These are phyloP conservation scores for Trichoderma virens DNA, from an alignment of 495 filamentous ascomycete genomes.

Conservation along the genomic window DNA sequence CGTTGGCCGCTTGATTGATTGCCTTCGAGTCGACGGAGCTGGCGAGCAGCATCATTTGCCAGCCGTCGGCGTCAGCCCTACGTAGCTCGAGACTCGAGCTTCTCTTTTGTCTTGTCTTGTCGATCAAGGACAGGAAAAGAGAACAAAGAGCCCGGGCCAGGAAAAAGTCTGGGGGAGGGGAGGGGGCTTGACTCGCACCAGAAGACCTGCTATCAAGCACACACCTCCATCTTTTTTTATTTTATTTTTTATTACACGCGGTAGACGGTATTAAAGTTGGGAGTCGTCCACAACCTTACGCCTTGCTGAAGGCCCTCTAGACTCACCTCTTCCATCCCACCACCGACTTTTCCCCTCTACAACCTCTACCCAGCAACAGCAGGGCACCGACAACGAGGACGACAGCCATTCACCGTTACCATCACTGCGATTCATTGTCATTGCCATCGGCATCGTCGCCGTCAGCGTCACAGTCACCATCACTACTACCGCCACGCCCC, in stretches of 20 bases:
- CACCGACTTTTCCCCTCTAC: neutral
- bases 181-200: constrained; percentile 6
- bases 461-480: neutral
- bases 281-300: neutral
- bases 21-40: neutral
- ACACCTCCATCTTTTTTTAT: too few species aligned
- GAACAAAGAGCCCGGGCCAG: neutral
- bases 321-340: neutral
- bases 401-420: too few species aligned
- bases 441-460: neutral
- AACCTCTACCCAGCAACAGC: too few species aligned
- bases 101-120: neutral
- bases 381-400: too few species aligned
- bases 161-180: neutral
- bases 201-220: neutral
- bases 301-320: neutral
- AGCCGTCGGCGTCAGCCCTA: constrained; percentile 1
- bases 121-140: neutral
- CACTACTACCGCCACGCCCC: neutral
- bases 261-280: neutral
- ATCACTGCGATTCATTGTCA: too few species aligned
- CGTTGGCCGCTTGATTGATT: neutral
- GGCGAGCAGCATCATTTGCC: neutral
- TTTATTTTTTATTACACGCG: neutral
- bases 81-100: neutral